Evolutionary conservation across 371 early-diverging fungal genomes (phyloP).

Genomic region (Circinella minor): DNA sequence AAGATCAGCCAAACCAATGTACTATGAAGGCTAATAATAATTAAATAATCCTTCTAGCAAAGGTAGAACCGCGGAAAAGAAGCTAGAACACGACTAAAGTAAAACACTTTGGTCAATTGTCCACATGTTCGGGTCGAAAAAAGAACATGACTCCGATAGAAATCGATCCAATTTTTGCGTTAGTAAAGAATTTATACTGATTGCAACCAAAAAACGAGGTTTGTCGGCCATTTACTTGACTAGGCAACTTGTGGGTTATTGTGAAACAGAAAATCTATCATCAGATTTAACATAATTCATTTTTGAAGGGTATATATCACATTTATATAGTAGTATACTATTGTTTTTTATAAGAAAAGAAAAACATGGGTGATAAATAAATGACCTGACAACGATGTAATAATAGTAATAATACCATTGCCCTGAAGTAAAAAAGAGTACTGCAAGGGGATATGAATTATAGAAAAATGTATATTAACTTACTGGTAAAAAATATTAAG

Average conservation of each 20-base stretch:
- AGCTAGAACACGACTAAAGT: constrained; percentile 41
- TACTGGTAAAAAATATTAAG: no score
- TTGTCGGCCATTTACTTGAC: background rate
- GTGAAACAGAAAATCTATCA: no score
- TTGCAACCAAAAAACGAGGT: background rate
- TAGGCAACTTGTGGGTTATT: constrained; percentile 8
- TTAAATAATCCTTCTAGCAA: constrained; percentile 27
- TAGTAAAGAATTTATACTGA: background rate
- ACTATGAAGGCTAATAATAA: constrained; percentile 47
- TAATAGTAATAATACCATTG: no score
- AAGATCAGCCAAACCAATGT: constrained; percentile 35
- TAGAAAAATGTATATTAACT: no score
- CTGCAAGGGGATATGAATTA: background rate
- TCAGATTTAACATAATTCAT: no score
- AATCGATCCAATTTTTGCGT: background rate
- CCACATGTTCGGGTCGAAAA: constrained; percentile 6
- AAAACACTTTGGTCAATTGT: constrained; percentile 36
- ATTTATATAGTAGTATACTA: no score
- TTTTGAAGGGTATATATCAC: no score
- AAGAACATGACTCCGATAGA: constrained; percentile 13
- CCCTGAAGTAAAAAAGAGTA: constrained; percentile 12
- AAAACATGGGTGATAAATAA: no score
- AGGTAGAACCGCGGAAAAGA: constrained; percentile 13
- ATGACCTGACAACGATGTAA: no score
- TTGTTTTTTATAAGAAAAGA: no score